Base-by-base conservation (phyloP, 768 basidiomycete species). In the Pisolithus sp. region DNA sequence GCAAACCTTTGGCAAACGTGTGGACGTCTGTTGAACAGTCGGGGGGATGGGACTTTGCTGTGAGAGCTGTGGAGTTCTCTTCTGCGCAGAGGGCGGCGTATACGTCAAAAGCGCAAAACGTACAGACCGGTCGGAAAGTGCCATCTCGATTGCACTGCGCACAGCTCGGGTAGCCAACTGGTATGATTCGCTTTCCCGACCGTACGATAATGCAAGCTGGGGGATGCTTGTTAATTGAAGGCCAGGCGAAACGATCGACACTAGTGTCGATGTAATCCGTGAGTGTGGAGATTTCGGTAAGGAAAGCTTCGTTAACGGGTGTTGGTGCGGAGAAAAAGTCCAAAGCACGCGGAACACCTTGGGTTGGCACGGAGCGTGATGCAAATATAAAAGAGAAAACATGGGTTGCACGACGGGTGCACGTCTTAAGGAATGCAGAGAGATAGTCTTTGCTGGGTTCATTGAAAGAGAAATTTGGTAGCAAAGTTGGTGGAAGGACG, bases 1-100 rank as follows among this genome's bases (percentile, higher is more conserved):
- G 70, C 90, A 93, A 6, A 80, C 78, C 13, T 83, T 79, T 28
- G 82, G 64, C 36, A 76, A 76, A 49, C 76, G 77, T 49, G 83
- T 78, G 2, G 84, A 83, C 53, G 74, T 64, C 15, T 51, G 7
- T 2, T 74, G 71, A 15, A 59, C 66, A 50, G 67, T 59, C 17
- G 71, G 57, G 5, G 79, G 76, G 24, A 78, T 62, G 1, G 83
- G 79, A 6, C 73, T 72, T 56, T 78, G 79, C 48, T 75, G 70
- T 44, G 73, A 68, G 12, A 74, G 67, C 30, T 61, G 60, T 12
- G 69, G 50, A 21, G 73, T 68, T 50, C 78, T 75, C 65, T 74
- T 72, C 23, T 59, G 53, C 2, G 45, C 9, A 23, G 71, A 61
- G 0, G 75, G 58, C 6, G 67, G 7, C 10, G 28, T 8, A 36